phyloP scores from a whole-genome alignment of 129 eudicot genomes.

The Mikania micrantha region DNA sequence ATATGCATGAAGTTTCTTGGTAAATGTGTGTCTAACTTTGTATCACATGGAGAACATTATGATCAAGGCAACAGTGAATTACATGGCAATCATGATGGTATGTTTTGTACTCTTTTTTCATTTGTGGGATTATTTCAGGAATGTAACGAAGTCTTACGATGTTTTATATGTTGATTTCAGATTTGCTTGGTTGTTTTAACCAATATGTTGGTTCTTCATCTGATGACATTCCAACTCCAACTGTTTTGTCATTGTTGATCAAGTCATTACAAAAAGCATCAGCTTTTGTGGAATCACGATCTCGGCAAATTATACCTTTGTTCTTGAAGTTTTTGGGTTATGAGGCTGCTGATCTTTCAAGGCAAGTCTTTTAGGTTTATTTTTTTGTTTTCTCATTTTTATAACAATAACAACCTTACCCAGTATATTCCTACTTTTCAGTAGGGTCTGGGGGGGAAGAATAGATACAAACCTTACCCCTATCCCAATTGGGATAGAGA shows the following conservation, averaged over 20 bases:
- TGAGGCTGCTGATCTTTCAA: constrained; percentile 33
- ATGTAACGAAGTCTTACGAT: background rate
- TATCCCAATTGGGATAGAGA: too few relatives aligned
- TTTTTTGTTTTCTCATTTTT: background rate
- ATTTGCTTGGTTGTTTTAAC: constrained; percentile 47
- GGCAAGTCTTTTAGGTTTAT: constrained; percentile 30
- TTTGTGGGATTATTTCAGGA: background rate
- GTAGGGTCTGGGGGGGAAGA: too few relatives aligned
- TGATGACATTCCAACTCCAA: constrained; percentile 46
- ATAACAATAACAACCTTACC: too few relatives aligned
- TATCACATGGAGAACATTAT: constrained; percentile 32
- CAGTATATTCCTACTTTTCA: too few relatives aligned
- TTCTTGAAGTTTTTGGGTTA: constrained; percentile 76
- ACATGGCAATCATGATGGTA: constrained; percentile 39
- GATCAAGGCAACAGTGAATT: constrained; percentile 24
- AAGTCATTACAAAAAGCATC: constrained; percentile 66
- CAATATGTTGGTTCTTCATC: constrained; percentile 26
- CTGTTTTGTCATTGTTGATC: constrained; percentile 64
- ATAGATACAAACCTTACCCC: too few relatives aligned
- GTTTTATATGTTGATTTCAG: constrained; percentile 37
- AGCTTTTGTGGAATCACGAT: constrained; percentile 51
- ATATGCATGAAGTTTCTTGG: constrained; percentile 46
- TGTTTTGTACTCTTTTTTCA: background rate
- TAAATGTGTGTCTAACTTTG: constrained; percentile 33
- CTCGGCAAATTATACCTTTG: constrained; percentile 66